phyloP scores from a whole-genome alignment of 2,329 filamentous ascomycete genomes.

The Juglanconis oblonga region DNA sequence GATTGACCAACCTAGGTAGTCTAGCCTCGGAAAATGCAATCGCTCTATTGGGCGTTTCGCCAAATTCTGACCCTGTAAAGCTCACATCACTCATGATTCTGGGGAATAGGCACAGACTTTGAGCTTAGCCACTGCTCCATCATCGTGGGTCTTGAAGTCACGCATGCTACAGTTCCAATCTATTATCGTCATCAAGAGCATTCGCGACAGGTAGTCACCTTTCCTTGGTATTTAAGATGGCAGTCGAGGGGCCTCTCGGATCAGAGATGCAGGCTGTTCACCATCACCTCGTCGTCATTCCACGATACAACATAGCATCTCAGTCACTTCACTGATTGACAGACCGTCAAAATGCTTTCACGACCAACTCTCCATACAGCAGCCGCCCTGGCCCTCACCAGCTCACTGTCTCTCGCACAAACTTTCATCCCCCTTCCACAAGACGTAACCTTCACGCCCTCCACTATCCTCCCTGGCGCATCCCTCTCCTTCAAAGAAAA shows the following conservation, averaged over 20 bases:
- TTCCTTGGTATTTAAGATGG: background rate
- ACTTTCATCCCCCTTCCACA: constrained; percentile 7
- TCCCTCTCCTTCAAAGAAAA: constrained; percentile 17
- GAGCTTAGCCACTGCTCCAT: background rate
- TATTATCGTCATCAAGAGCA: background rate
- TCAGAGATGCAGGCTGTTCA: background rate
- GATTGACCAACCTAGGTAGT: background rate
- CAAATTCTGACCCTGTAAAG: background rate
- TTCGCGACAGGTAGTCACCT: background rate
- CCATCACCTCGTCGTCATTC: background rate
- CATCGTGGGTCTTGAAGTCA: background rate
- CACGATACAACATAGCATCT: background rate
- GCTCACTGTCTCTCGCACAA: background rate
- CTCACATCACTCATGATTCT: background rate
- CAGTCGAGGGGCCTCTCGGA: background rate
- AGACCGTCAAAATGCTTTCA: background rate
- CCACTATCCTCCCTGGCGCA: constrained; percentile 3
- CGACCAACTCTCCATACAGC: background rate
- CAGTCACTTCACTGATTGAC: background rate
- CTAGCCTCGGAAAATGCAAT: background rate
- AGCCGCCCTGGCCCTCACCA: background rate
- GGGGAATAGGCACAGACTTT: background rate
- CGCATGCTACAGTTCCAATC: background rate
- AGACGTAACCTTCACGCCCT: background rate
- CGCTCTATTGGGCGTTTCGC: background rate